phyloP scores from a whole-genome alignment of 441 rosid species.

The Euphorbia schlechtendalii region DNA sequence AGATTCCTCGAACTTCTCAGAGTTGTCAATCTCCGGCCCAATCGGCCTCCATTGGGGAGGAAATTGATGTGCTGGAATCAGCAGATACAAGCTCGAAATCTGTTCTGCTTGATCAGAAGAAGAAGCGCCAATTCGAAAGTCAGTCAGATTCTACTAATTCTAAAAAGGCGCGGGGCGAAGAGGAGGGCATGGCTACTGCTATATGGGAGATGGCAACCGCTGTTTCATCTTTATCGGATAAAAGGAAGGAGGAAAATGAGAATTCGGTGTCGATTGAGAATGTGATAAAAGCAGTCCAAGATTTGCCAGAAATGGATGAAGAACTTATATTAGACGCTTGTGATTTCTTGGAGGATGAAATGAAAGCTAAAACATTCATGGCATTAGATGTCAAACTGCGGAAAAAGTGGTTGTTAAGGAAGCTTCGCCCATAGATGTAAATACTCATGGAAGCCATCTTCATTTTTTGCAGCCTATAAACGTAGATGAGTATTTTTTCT shows the following conservation, averaged over 20 bases:
- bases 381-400: slow-evolving; percentile 64
- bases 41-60: slow-evolving; percentile 41
- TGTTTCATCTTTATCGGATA: slow-evolving; percentile 30
- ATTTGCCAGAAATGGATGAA: slow-evolving; percentile 71
- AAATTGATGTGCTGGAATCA: slow-evolving; percentile 24
- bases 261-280: slow-evolving; percentile 43
- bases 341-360: slow-evolving; percentile 73
- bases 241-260: slow-evolving; percentile 23
- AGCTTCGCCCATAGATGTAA: slow-evolving; percentile 48
- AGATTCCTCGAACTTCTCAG: slow-evolving; percentile 24
- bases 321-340: slow-evolving; percentile 83
- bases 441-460: neutral
- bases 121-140: slow-evolving; percentile 39
- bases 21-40: slow-evolving; percentile 28
- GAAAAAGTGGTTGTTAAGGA: slow-evolving; percentile 71
- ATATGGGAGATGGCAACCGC: slow-evolving; percentile 24
- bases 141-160: slow-evolving; percentile 23
- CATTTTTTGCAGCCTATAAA: neutral
- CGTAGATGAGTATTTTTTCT: neutral
- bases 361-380: slow-evolving; percentile 68
- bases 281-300: slow-evolving; percentile 59
- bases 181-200: too few species aligned
- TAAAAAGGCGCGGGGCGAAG: slow-evolving; percentile 36
- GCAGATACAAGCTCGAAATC: slow-evolving; percentile 21
- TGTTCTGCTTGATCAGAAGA: slow-evolving; percentile 25